A percentile compares a stretch with the other conserved stretches of the same genome.
These are phyloP conservation scores for Sporothrix luriei DNA, from an alignment of 2,329 filamentous ascomycete genomes.

Conservation along the genomic window DNA sequence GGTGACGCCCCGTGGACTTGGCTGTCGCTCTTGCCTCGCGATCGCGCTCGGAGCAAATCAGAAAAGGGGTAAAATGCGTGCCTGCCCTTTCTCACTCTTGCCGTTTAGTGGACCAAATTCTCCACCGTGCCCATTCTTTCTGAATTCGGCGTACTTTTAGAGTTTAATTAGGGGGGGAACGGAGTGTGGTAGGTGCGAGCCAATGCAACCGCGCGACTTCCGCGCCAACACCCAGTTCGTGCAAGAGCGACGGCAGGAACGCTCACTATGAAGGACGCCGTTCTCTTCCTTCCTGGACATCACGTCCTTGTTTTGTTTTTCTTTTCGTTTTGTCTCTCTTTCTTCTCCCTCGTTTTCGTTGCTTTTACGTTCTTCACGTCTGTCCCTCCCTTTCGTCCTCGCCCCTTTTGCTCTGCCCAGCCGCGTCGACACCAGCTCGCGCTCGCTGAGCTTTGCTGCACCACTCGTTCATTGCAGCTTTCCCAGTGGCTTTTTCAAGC, in stretches of 20 bases:
- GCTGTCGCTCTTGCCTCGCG: background rate
- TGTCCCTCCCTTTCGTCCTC: background rate
- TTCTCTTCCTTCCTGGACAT: background rate
- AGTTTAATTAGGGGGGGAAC: slow-evolving; percentile 25
- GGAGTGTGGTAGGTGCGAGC: slow-evolving; percentile 3
- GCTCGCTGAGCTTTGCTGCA: background rate
- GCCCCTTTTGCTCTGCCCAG: slow-evolving; percentile 3
- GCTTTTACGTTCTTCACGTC: slow-evolving; percentile 11
- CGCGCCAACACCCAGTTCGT: slow-evolving; percentile 2
- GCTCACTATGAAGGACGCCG: background rate
- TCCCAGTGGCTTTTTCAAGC: background rate
- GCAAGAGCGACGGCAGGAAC: slow-evolving; percentile 16
- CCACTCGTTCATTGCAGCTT: slow-evolving; percentile 9
- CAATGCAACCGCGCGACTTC: slow-evolving; percentile 13
- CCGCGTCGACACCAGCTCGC: background rate
- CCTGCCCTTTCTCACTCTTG: background rate
- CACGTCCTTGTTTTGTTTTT: slow-evolving; percentile 8
- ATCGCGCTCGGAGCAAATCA: slow-evolving; percentile 10
- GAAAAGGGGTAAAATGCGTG: slow-evolving; percentile 18
- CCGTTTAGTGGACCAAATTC: slow-evolving; percentile 11
- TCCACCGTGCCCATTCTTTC: slow-evolving; percentile 12
- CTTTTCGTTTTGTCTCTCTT: background rate
- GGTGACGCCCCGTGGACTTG: background rate
- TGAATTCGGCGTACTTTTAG: slow-evolving; percentile 14
- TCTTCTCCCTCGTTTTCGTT: slow-evolving; percentile 12